Evolutionary conservation across 148 eudicot genomes (phyloP), one percentile per base, ranked within the genome.

Genomic region (Oxyria digyna): DNA sequence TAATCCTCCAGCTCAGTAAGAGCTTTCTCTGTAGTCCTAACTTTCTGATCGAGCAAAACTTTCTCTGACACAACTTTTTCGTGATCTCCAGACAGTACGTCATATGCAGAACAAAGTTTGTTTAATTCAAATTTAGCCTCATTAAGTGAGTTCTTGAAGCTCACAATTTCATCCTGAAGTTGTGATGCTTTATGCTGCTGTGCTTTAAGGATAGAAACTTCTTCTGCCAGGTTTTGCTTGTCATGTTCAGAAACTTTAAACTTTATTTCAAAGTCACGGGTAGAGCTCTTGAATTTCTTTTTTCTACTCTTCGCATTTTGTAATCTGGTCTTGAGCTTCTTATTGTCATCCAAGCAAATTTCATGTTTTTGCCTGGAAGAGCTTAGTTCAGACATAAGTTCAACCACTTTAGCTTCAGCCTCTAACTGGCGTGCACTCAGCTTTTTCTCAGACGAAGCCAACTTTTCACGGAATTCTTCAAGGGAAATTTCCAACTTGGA

Each of bases 1-100:
- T 86, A 85, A 35, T 88, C 85, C 75, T 90, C 97, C 32, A 84
- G 76, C 72, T 86, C 97, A 57, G 74, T 71, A 50, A 80, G 67
- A 12, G 76, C 76, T 63, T 79, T 67, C 73, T 83, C 82, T 76
- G 85, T 77, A 55, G 55, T 43, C 26, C 81, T 70, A 1, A 86
- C 70, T 52, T 87, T 86, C 69, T 81, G 84, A 31, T 75, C 65
- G n/a, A 81, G 79, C 42, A 73, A 63, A 24, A 54, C 67, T 17
- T 78, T 93, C 68, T 90, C 92, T 17, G 76, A 76, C 73, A 82
- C 85, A 72, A 88, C 37, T 42, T 82, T 74, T 42, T 87, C 86
- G 67, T 78, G 78, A 54, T 84, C 87, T 62, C 68, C 71, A 42
- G 77, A 74, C 32, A 84, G 59, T 45, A 74, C 68, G 48, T 75